Conservation (phyloP, 345 rosid species). For the Carallia brachiata region DNA sequence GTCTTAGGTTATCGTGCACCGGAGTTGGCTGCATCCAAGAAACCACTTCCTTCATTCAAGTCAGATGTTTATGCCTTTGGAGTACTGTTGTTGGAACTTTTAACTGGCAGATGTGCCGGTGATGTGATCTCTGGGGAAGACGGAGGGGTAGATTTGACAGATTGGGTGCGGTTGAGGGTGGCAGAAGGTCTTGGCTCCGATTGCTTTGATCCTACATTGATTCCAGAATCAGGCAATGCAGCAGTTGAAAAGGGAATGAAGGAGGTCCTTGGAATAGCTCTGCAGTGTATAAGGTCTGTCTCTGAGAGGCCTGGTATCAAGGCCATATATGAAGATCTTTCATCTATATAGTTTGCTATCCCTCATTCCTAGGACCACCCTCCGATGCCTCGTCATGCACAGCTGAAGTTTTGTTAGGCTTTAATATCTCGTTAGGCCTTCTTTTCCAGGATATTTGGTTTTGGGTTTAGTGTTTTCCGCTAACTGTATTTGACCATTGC, state of each 20-base stretch:
- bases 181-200: constrained; percentile 66
- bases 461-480: constrained; percentile 12
- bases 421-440: constrained; percentile 39
- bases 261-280: constrained; percentile 88
- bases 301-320: constrained; percentile 97
- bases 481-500: constrained; percentile 10
- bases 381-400: too few relatives aligned
- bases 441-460: not conserved
- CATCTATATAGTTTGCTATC: constrained; percentile 55
- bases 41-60: constrained; percentile 87
- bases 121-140: constrained; percentile 83
- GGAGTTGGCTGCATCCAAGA: constrained; percentile 83
- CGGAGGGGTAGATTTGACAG: constrained; percentile 75
- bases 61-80: constrained; percentile 97
- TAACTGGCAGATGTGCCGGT: constrained; percentile 91
- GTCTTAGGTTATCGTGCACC: constrained; percentile 93
- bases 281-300: constrained; percentile 69
- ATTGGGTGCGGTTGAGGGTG: constrained; percentile 71
- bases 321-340: constrained; percentile 94
- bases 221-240: constrained; percentile 49
- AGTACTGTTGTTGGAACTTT: constrained; percentile 68
- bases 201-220: constrained; percentile 67
- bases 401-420: constrained; percentile 23
- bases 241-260: constrained; percentile 78
- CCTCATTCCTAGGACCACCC: too few relatives aligned